Evolutionary conservation across 2,329 filamentous ascomycete genomes (phyloP).

Genomic region (Fusarium sp.): DNA sequence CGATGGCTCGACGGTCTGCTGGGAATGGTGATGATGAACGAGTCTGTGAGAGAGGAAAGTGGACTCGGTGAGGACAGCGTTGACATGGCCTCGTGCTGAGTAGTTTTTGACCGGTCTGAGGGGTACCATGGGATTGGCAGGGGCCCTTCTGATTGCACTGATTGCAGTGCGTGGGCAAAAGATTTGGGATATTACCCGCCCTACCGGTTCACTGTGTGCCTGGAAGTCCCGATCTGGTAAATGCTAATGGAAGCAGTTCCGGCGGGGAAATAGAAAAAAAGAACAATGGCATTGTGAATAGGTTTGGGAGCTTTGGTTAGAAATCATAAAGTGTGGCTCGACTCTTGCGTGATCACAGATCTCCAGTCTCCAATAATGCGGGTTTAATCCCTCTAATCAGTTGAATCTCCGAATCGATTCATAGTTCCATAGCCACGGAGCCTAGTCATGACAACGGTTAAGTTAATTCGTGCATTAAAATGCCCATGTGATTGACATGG

Average conservation of each 20-base stretch:
- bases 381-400: conserved; percentile 36
- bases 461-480: conserved; percentile 41
- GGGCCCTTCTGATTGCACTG: conserved; percentile 37
- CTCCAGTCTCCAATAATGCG: conserved; percentile 29
- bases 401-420: conserved; percentile 38
- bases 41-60: conserved; percentile 56
- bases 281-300: conserved; percentile 25
- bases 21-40: conserved; percentile 53
- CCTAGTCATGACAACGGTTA: conserved; percentile 36
- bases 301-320: conserved; percentile 28
- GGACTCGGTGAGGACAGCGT: conserved; percentile 58
- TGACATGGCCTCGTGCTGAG: conserved; percentile 56
- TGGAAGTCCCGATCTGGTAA: conserved; percentile 46
- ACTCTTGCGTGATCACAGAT: conserved; percentile 32
- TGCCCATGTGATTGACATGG: conserved; percentile 49
- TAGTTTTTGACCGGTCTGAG: conserved; percentile 60
- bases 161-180: conserved; percentile 44
- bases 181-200: conserved; percentile 43
- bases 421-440: conserved; percentile 46
- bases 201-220: conserved; percentile 46
- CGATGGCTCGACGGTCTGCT: conserved; percentile 48
- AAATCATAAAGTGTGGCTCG: conserved; percentile 39
- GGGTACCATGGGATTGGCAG: conserved; percentile 54
- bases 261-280: conserved; percentile 14
- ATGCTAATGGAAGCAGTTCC: conserved; percentile 28